Evolutionary conservation across 208 protist genomes (phyloP).

Genomic region (Trypanosoma avium): DNA sequence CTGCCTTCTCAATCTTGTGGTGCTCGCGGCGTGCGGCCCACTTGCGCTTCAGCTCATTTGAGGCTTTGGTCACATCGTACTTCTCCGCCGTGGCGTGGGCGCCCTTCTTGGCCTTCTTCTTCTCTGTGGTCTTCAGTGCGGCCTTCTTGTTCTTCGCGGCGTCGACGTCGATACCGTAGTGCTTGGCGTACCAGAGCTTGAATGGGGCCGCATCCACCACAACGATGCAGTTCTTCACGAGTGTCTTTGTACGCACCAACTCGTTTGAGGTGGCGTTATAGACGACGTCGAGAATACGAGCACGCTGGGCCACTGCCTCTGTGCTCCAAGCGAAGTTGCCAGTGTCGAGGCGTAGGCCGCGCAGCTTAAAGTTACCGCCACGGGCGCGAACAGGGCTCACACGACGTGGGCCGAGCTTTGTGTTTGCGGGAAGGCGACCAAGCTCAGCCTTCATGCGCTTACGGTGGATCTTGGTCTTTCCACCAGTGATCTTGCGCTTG

Average conservation of each 20-base stretch:
- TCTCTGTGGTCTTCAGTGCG: slow-evolving; percentile 33
- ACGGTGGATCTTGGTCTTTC: slow-evolving; percentile 91
- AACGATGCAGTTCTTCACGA: slow-evolving; percentile 99
- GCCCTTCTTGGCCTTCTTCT: slow-evolving; percentile 83
- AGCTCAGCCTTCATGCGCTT: slow-evolving; percentile 98
- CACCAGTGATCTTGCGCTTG: slow-evolving; percentile 98
- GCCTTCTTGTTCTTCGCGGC: slow-evolving; percentile 88
- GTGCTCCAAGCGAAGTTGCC: slow-evolving; percentile 98
- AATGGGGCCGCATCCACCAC: slow-evolving; percentile 98
- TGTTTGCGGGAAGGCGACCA: slow-evolving; percentile 96
- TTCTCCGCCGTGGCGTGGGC: slow-evolving; percentile 46
- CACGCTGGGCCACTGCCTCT: slow-evolving; percentile 89
- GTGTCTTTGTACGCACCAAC: slow-evolving; percentile 99
- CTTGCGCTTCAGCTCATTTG: slow-evolving; percentile 69
- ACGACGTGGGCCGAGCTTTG: slow-evolving; percentile 93
- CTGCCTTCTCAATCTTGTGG: slow-evolving; percentile 84
- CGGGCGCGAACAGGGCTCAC: slow-evolving; percentile 95
- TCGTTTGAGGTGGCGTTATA: slow-evolving; percentile 99
- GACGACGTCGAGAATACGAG: slow-evolving; percentile 98
- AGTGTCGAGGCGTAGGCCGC: slow-evolving; percentile 97
- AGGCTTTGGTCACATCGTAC: slow-evolving; percentile 79
- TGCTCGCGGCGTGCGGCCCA: slow-evolving; percentile 62
- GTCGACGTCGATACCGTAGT: slow-evolving; percentile 96
- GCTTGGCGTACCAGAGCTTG: slow-evolving; percentile 98
- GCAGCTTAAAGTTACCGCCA: slow-evolving; percentile 98